Evolutionary conservation across 345 rosid species (phyloP).

Genomic region (Physaria fendleri): DNA sequence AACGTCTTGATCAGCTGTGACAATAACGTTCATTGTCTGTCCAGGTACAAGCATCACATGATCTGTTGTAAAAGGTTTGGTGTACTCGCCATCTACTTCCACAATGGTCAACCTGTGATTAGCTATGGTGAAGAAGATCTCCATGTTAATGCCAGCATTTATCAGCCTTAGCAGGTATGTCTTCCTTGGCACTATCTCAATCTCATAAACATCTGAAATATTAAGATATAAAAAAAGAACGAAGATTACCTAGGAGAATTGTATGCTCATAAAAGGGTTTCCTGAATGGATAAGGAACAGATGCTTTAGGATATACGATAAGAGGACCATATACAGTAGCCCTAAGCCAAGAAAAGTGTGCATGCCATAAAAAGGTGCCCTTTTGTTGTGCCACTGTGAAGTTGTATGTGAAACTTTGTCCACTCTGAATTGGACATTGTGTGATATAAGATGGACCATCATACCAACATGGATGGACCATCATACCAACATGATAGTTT

Average conservation of each 20-base stretch:
- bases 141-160: slow-evolving; percentile 74
- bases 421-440: slow-evolving; percentile 76
- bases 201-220: slow-evolving; percentile 57
- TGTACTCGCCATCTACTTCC: slow-evolving; percentile 82
- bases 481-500: slow-evolving; percentile 80
- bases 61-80: slow-evolving; percentile 59
- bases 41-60: slow-evolving; percentile 86
- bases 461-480: slow-evolving; percentile 90
- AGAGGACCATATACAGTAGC: slow-evolving; percentile 70
- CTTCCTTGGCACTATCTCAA: slow-evolving; percentile 58
- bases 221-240: background rate
- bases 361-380: slow-evolving; percentile 85
- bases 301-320: slow-evolving; percentile 58
- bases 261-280: slow-evolving; percentile 58
- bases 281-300: slow-evolving; percentile 65
- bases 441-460: slow-evolving; percentile 90
- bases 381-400: slow-evolving; percentile 64
- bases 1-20: slow-evolving; percentile 64
- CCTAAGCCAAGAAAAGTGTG: slow-evolving; percentile 87
- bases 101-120: slow-evolving; percentile 69
- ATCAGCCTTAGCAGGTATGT: slow-evolving; percentile 69
- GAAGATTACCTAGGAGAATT: slow-evolving; percentile 47
- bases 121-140: slow-evolving; percentile 74
- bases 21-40: slow-evolving; percentile 77
- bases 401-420: slow-evolving; percentile 65